Conservation (phyloP, 768 basidiomycete genomes). For the Pisolithus orientalis region DNA sequence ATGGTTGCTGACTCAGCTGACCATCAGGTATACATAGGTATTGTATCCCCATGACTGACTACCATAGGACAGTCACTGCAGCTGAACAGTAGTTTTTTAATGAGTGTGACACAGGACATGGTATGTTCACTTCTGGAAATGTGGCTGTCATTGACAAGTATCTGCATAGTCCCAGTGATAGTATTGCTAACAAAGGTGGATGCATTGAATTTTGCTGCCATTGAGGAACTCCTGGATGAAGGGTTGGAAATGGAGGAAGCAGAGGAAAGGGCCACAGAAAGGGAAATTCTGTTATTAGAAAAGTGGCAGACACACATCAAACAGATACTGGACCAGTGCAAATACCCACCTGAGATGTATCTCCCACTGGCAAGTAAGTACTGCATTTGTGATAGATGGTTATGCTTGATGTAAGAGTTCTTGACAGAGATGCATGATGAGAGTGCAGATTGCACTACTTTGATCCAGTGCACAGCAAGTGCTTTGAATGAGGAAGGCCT, state of each 20-base stretch:
- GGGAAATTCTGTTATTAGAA: conserved; percentile 6
- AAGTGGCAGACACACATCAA: not conserved
- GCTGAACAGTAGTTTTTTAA: conserved; percentile 29
- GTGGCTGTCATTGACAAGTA: not conserved
- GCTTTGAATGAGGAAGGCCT: not conserved
- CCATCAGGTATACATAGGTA: conserved; percentile 25
- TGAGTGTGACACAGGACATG: conserved; percentile 10
- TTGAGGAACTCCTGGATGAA: conserved; percentile 5
- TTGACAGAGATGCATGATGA: not conserved
- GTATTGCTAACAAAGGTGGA: conserved; percentile 36
- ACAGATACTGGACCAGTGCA: not conserved
- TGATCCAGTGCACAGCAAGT: not conserved
- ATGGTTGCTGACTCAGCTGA: not conserved
- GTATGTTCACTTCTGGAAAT: not conserved
- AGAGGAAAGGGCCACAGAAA: conserved; percentile 6
- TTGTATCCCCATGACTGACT: conserved; percentile 28
- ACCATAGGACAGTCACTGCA: conserved; percentile 18
- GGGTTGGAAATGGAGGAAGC: conserved; percentile 8
- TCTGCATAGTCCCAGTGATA: conserved; percentile 31
- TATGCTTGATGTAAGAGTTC: not conserved
- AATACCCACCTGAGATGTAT: not conserved
- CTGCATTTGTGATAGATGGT: not conserved
- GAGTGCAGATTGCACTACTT: not conserved
- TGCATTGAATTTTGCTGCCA: conserved; percentile 17
- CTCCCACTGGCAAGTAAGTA: not conserved